These are phyloP conservation scores for Fusarium compactum DNA, from an alignment of 2,329 filamentous ascomycete species.

Conservation along the genomic window DNA sequence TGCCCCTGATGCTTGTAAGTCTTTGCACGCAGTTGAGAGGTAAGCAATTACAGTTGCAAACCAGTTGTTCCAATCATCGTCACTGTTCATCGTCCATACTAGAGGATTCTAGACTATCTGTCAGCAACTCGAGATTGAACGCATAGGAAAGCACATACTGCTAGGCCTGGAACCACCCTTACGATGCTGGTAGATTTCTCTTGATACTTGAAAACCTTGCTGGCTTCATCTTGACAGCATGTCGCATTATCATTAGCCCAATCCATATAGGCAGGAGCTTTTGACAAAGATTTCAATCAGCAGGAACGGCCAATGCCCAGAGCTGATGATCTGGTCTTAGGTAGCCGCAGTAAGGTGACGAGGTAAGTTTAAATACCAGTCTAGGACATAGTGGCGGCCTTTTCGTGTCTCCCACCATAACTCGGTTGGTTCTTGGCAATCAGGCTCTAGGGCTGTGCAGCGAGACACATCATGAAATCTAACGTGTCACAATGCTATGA, in stretches of 20 bases:
- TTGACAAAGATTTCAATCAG: no score
- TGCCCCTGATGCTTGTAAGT: background rate
- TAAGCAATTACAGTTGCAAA: background rate
- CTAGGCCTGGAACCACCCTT: background rate
- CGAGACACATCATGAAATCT: no score
- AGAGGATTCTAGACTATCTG: background rate
- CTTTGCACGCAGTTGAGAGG: accelerated
- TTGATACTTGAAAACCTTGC: background rate
- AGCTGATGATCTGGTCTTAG: no score
- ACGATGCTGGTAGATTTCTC: background rate
- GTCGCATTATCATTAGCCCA: conserved; percentile 9
- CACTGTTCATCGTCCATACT: conserved; percentile 1
- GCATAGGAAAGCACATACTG: background rate
- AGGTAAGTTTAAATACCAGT: no score
- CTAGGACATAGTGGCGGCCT: no score
- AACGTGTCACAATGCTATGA: no score
- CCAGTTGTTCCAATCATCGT: conserved; percentile 4
- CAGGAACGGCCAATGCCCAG: no score
- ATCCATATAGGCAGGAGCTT: no score
- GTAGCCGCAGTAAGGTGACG: no score
- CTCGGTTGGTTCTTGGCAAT: no score
- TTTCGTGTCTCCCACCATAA: no score
- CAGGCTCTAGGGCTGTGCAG: no score
- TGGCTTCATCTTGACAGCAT: background rate
- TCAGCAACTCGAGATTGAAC: background rate